These are phyloP conservation scores for Calocera viscosa DNA, from an alignment of 768 basidiomycete genomes.

Conservation along the genomic window DNA sequence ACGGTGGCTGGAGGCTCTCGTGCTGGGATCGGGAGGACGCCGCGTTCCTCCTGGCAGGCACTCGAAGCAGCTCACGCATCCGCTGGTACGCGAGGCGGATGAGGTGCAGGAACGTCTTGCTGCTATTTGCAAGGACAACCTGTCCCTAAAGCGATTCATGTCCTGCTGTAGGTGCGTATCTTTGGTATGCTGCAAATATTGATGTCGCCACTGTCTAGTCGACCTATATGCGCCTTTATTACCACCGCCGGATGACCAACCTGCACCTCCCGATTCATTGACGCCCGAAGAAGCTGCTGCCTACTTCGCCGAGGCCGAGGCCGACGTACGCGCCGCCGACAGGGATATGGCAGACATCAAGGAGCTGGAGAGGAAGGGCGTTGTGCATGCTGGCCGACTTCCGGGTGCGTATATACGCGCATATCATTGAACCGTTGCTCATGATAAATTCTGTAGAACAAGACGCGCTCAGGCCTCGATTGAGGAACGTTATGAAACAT, in stretches of 20 bases:
- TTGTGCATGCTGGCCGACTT: slow-evolving; percentile 59
- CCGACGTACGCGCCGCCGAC: slow-evolving; percentile 70
- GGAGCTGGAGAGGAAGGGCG: slow-evolving; percentile 53
- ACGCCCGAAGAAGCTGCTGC: background rate
- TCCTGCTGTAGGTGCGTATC: background rate
- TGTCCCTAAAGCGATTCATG: background rate
- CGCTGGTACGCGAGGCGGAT: background rate
- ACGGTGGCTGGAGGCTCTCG: slow-evolving; percentile 67
- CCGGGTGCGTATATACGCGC: slow-evolving; percentile 32
- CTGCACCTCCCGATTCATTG: background rate
- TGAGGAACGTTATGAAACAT: slow-evolving; percentile 44
- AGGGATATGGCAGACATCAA: slow-evolving; percentile 71
- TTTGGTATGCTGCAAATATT: background rate
- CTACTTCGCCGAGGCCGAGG: slow-evolving; percentile 58
- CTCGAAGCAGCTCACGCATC: background rate
- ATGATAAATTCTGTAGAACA: slow-evolving; percentile 35
- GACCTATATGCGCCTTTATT: background rate
- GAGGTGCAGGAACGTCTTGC: background rate
- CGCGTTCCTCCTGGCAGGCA: background rate
- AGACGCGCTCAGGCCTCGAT: slow-evolving; percentile 52
- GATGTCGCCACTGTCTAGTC: background rate
- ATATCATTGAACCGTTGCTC: background rate
- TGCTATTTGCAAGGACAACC: background rate
- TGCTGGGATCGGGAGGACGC: slow-evolving; percentile 40
- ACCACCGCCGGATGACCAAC: background rate